A percentile compares a stretch with the other conserved stretches of the same genome.
Conservation (phyloP, 2,329 filamentous ascomycete species). For the Calonectria hongkongensis region DNA sequence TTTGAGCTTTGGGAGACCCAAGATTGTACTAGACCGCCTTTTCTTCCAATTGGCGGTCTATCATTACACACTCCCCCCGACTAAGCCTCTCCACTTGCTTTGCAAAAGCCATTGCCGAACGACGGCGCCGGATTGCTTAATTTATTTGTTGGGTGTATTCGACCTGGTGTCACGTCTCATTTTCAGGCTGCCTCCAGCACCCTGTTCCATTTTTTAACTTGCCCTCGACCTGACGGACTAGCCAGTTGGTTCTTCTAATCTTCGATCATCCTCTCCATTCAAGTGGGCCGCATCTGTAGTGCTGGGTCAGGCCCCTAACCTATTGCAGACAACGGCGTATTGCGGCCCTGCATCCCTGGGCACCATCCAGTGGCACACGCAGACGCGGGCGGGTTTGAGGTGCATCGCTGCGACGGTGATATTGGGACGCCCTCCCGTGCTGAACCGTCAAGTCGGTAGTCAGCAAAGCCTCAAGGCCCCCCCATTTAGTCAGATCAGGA, state of each 20-base stretch:
- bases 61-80: slow-evolving; percentile 55
- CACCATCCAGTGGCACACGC: slow-evolving; percentile 22
- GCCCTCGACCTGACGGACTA: slow-evolving; percentile 41
- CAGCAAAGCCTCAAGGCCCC: slow-evolving; percentile 8
- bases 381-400: not conserved
- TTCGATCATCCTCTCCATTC: slow-evolving; percentile 43
- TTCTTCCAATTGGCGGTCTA: slow-evolving; percentile 59
- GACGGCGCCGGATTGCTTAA: slow-evolving; percentile 38
- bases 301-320: slow-evolving; percentile 45
- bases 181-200: not conserved
- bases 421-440: slow-evolving; percentile 18
- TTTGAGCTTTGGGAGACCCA: slow-evolving; percentile 20
- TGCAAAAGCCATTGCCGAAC: slow-evolving; percentile 21
- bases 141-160: slow-evolving; percentile 28
- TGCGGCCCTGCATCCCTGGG: slow-evolving; percentile 43
- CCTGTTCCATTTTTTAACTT: slow-evolving; percentile 22
- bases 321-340: slow-evolving; percentile 49
- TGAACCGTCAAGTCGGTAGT: slow-evolving; percentile 10
- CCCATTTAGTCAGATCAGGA: slow-evolving; percentile 4
- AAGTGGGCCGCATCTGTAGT: slow-evolving; percentile 40
- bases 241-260: slow-evolving; percentile 44
- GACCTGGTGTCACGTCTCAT: slow-evolving; percentile 5
- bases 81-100: slow-evolving; percentile 25
- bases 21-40: slow-evolving; percentile 52
- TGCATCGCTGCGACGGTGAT: slow-evolving; percentile 22